phyloP scores from a whole-genome alignment of 139 green algal genomes.

The Chloropicon primus region DNA sequence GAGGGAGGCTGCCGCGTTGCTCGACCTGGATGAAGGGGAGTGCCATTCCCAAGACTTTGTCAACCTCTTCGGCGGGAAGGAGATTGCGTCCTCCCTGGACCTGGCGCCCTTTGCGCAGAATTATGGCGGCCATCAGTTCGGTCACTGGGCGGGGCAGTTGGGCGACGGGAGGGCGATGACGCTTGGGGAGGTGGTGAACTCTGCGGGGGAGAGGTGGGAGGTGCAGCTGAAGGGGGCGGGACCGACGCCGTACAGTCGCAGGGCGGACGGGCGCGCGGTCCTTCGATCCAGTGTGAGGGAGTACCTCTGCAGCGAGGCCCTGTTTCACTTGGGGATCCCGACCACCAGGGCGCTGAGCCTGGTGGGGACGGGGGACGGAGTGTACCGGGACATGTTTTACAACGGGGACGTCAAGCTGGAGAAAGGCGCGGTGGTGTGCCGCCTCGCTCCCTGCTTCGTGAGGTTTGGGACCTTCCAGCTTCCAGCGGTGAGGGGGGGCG shows the following conservation, averaged over 20 bases:
- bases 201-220: conserved; percentile 53
- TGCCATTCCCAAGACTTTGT: conserved; percentile 49
- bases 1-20: conserved; percentile 20
- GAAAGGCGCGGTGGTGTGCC: conserved; percentile 64
- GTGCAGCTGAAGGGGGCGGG: conserved; percentile 92
- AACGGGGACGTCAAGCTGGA: conserved; percentile 36
- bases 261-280: conserved; percentile 78
- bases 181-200: conserved; percentile 49
- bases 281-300: conserved; percentile 71
- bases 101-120: conserved; percentile 44
- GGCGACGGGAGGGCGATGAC: conserved; percentile 76
- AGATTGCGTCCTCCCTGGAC: neutral
- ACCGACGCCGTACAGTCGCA: conserved; percentile 79
- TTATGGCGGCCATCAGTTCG: conserved; percentile 76
- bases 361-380: conserved; percentile 61
- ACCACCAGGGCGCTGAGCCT: conserved; percentile 80
- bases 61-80: conserved; percentile 43
- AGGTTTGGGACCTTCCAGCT: conserved; percentile 90
- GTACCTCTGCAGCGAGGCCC: conserved; percentile 77
- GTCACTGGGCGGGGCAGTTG: conserved; percentile 58
- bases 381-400: conserved; percentile 78
- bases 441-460: conserved; percentile 70
- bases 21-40: conserved; percentile 49
- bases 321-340: conserved; percentile 67
- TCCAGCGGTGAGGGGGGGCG: conserved; percentile 35